Evolutionary conservation across 768 basidiomycete genomes (phyloP).

Genomic region (Leccinellum rugosiceps): DNA sequence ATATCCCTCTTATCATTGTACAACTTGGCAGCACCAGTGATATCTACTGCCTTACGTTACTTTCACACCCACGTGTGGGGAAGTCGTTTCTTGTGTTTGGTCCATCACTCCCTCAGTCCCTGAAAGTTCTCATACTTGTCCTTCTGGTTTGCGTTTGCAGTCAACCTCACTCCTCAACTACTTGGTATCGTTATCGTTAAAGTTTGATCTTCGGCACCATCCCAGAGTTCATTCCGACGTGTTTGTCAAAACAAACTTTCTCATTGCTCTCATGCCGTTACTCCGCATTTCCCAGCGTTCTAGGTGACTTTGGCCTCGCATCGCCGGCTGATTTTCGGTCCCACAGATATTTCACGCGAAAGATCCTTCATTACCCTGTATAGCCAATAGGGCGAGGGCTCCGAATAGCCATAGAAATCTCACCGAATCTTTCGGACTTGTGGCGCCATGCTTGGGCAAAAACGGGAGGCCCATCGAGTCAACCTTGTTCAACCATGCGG

Average conservation of each 20-base stretch:
- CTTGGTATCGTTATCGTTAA: neutral
- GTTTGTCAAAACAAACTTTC: neutral
- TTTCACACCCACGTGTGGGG: constrained; percentile 13
- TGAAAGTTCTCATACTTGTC: neutral
- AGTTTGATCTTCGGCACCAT: neutral
- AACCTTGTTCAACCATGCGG: neutral
- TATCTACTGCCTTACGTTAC: constrained; percentile 7
- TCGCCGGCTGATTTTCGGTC: neutral
- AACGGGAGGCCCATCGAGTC: neutral
- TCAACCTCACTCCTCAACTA: neutral
- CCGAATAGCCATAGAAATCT: neutral
- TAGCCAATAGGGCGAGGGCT: neutral
- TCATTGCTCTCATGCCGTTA: neutral
- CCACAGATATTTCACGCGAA: neutral
- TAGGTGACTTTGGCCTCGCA: neutral
- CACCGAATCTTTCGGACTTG: constrained; percentile 6
- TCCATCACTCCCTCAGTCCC: neutral
- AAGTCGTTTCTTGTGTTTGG: constrained; percentile 1
- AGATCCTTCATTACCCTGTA: neutral
- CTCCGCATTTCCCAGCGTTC: neutral
- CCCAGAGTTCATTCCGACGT: neutral
- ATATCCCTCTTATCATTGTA: constrained; percentile 5
- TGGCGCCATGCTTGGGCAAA: constrained; percentile 11
- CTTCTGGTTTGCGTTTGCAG: neutral
- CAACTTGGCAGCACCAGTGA: neutral